Base-by-base conservation (phyloP, 2,329 filamentous ascomycete genomes). In the Gremmenia infestans region DNA sequence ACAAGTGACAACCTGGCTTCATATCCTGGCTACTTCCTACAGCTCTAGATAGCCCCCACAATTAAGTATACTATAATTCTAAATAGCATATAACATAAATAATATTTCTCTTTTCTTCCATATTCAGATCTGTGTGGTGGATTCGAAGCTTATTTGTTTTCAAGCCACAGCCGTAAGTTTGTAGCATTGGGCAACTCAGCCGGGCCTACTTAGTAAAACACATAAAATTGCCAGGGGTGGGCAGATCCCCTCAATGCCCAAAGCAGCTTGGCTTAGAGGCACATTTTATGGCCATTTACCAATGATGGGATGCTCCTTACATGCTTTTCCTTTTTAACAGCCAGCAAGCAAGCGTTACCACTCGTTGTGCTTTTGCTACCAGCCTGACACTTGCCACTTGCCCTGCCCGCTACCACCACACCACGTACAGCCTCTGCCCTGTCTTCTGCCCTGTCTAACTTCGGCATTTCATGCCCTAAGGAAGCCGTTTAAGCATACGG, bases 381-480 rank as follows among this genome's bases (percentile, higher is more conserved):
- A 14, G 39, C 15, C 45, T 22, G 45, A 23, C 6, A 14, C 22
- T 9, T 19, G n/a, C 37, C 17, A 11, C 40, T 25, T 28, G 19
- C 19, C 19, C 19, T 52, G 45, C 22, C 35, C 12, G 6, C 32
- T 15, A 12, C 49, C 28, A 22, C 28, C 23, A 2, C 36, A 54
- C 28, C 48, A 37, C 45, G 14, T 35, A 9, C 19, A 14, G 23
- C 36, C 39, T 51, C 23, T 42, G 28, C 40, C 19, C 36, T 19
- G 19, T 14, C n/a, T 35, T 19, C 52, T 54, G 40, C 48, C 39
- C 36, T 50, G 42, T 19, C 42, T 45, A 49, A 45, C 53, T 53
- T 42, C 48, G 50, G 53, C 56, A 58, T 48, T 52, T 54, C 37
- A 42, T 52, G 56, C 56, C 56, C 45, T 52, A 58, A 23, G 11